These are phyloP conservation scores for Colletotrichum caudatum DNA, from an alignment of 2,329 filamentous ascomycete genomes.

Conservation along the genomic window DNA sequence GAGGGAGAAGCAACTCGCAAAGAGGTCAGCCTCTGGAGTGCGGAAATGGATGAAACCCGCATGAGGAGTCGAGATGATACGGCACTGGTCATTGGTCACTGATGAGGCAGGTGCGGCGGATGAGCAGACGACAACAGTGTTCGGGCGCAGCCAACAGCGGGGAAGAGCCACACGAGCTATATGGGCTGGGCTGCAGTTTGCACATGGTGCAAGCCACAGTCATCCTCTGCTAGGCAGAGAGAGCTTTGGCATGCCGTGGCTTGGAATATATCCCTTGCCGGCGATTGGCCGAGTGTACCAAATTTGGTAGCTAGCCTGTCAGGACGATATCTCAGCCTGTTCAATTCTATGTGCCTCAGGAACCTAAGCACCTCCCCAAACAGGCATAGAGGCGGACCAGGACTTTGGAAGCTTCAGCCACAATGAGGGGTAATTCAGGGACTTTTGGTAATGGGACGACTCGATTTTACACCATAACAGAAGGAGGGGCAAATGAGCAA, in stretches of 20 bases:
- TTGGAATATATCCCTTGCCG: neutral
- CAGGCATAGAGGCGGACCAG: constrained; percentile 9
- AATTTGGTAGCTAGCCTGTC: neutral
- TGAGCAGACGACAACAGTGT: constrained; percentile 33
- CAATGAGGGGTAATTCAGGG: constrained; percentile 32
- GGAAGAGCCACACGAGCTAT: constrained; percentile 17
- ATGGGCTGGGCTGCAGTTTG: neutral
- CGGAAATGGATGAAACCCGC: constrained; percentile 50
- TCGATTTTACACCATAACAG: constrained; percentile 21
- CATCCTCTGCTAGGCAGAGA: too few relatives aligned
- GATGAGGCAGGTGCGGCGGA: constrained; percentile 38
- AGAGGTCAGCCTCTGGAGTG: constrained; percentile 51
- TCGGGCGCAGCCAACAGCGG: constrained; percentile 28
- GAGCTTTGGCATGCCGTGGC: neutral
- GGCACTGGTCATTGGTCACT: constrained; percentile 37
- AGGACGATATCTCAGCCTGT: neutral
- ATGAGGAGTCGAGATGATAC: constrained; percentile 41
- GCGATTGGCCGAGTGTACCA: neutral
- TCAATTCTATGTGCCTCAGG: neutral
- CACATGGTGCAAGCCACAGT: constrained; percentile 3
- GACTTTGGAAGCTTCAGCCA: constrained; percentile 33
- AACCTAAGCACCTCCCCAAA: constrained; percentile 15
- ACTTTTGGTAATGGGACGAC: constrained; percentile 30
- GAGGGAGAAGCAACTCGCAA: constrained; percentile 39
- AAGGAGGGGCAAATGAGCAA: constrained; percentile 28